phyloP scores from a whole-genome alignment of 495 filamentous ascomycete species.

The Hypoxylon lienhwacheense region DNA sequence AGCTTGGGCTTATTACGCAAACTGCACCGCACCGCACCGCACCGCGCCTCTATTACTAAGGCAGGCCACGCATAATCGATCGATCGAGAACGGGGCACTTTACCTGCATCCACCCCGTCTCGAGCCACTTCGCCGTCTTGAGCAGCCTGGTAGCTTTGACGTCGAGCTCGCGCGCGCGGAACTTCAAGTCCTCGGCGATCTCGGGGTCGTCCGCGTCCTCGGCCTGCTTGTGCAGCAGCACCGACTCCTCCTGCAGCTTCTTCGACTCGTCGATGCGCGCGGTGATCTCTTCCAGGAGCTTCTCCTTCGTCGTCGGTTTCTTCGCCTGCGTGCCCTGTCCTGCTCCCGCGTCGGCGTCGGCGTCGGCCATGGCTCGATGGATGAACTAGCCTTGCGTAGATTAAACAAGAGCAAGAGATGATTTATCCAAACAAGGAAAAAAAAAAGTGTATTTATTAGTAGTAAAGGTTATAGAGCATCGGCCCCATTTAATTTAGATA shows the following conservation, averaged over 20 bases:
- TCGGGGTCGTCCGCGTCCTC: constrained; percentile 30
- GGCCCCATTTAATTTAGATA: constrained; percentile 25
- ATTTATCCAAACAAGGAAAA: too few species aligned
- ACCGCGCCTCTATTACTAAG: too few species aligned
- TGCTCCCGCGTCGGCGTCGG: neutral
- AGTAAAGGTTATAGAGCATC: constrained; percentile 4
- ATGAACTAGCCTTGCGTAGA: neutral
- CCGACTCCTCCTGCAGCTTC: constrained; percentile 32
- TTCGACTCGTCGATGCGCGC: constrained; percentile 37
- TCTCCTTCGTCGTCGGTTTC: constrained; percentile 30
- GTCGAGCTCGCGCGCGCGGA: constrained; percentile 35
- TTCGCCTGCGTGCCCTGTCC: constrained; percentile 15
- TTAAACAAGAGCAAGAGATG: too few species aligned
- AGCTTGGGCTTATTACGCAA: too few species aligned
- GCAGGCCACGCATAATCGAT: too few species aligned
- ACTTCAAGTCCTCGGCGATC: constrained; percentile 30
- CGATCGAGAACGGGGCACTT: too few species aligned
- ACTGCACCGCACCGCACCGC: too few species aligned
- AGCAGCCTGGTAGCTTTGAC: constrained; percentile 35
- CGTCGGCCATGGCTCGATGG: constrained; percentile 5
- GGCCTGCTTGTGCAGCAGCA: constrained; percentile 33
- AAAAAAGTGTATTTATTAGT: neutral
- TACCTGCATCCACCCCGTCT: constrained; percentile 45
- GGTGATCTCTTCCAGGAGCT: constrained; percentile 36
- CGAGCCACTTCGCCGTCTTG: constrained; percentile 40